Evolutionary conservation across 225 moss, liverwort and hornwort species (phyloP), one percentile per base, ranked within the genome.

Genomic region (Polytrichum commune): DNA sequence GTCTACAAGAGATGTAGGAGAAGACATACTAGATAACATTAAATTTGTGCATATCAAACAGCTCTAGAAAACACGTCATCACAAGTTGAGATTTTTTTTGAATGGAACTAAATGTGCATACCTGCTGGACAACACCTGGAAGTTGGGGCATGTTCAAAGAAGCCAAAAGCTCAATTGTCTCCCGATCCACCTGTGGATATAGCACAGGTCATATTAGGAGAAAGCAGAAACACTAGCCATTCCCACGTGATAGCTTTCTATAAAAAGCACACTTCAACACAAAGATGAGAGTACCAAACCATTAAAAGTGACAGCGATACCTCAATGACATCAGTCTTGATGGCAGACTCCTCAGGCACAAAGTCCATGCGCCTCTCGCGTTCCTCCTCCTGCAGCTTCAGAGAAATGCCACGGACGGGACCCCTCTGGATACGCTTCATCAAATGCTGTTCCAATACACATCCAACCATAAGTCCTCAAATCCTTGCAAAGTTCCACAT

Each of bases 371-470:
- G 88, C 63, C 90, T 81, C 76, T 95, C 93, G 0, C 90, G 88
- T 81, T 95, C 91, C 80, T 95, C 91, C 86, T 91, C 91, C 75
- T 95, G 93, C 75, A 95, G 75, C 86, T 95, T 95, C n/a, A 95
- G 65, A 1, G 91, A 95, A 66, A 95, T 93, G 1, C 93, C 91
- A 4, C 91, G 93, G 6, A 95, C 91, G 18, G 95, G 91, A 5
- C 91, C 95, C 60, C 95, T 82, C 71, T 95, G 93, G 75, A 95
- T 93, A 8, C 95, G 88, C 93, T 91, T 95, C 95, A 95, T 93
- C 83, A 95, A 85, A 73, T 95, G 95, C 55, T 85, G 78, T 56
- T 7, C 22, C 26, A 4, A 73, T 19, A 73, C 16, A 53, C 25
- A 33, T 9, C 35, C 35, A 1, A 18, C 20, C 57, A 57, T 57